Evolutionary conservation across 169 alveolate species (phyloP).

Genomic region (Theileria parva): DNA sequence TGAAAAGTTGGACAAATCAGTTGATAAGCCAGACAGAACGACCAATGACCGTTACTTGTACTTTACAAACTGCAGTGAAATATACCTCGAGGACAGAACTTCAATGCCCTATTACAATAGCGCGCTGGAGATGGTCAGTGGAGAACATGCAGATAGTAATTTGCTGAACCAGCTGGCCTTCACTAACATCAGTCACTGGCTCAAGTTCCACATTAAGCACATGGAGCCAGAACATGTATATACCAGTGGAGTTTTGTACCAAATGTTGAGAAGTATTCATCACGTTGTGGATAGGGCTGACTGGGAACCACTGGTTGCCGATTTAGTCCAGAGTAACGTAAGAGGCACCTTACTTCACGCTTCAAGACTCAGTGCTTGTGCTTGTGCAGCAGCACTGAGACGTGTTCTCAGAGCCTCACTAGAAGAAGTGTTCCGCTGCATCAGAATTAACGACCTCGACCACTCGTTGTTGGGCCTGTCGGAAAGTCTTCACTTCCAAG

Average conservation of each 20-base stretch:
- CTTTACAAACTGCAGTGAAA: slow-evolving; percentile 67
- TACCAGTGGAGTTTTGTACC: slow-evolving; percentile 79
- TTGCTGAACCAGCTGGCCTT: slow-evolving; percentile 80
- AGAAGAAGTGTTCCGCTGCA: slow-evolving; percentile 77
- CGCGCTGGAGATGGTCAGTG: slow-evolving; percentile 73
- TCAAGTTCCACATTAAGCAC: slow-evolving; percentile 80
- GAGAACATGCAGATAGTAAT: slow-evolving; percentile 79
- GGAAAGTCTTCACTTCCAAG: slow-evolving; percentile 72
- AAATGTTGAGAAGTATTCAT: slow-evolving; percentile 84
- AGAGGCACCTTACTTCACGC: slow-evolving; percentile 79
- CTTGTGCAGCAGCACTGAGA: slow-evolving; percentile 82
- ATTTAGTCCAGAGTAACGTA: slow-evolving; percentile 82
- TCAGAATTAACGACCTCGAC: slow-evolving; percentile 64
- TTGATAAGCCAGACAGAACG: not conserved
- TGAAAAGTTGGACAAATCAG: not conserved
- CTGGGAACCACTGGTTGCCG: slow-evolving; percentile 88
- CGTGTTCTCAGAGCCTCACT: slow-evolving; percentile 81
- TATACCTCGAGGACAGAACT: slow-evolving; percentile 58
- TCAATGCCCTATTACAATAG: slow-evolving; percentile 57
- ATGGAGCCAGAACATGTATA: slow-evolving; percentile 81
- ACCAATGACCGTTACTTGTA: slow-evolving; percentile 43
- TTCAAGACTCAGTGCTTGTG: slow-evolving; percentile 78
- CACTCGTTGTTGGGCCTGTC: slow-evolving; percentile 71
- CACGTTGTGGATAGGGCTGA: slow-evolving; percentile 84
- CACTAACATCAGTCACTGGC: slow-evolving; percentile 83